Conservation (phyloP, 2,329 filamentous ascomycete species). For the Ceratocystis cacaofunesta region DNA sequence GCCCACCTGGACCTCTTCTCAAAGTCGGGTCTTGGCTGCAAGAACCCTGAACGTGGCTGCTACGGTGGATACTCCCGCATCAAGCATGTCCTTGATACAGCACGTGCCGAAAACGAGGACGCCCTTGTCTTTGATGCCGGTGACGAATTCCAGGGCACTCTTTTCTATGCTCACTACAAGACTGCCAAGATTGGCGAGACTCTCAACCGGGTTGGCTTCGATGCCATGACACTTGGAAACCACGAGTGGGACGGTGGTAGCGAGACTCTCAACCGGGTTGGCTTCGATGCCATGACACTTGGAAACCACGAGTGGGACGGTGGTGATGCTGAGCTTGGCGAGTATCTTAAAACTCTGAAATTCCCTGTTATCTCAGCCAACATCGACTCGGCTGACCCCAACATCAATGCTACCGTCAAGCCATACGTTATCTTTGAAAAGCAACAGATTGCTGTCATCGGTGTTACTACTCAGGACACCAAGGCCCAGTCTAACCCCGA, state of each 20-base stretch:
- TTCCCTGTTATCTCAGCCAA: constrained; percentile 52
- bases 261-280: constrained; percentile 47
- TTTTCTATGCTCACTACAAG: constrained; percentile 52
- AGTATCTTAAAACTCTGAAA: constrained; percentile 47
- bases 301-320: constrained; percentile 55
- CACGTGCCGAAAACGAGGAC: constrained; percentile 42
- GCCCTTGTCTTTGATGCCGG: constrained; percentile 49
- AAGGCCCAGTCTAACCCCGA: constrained; percentile 44
- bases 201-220: constrained; percentile 49
- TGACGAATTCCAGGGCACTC: constrained; percentile 55
- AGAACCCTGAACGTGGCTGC: constrained; percentile 39
- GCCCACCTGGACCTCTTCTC: constrained; percentile 50
- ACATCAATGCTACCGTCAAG: constrained; percentile 48
- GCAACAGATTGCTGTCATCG: constrained; percentile 46
- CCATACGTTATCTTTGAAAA: constrained; percentile 50
- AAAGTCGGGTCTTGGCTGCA: constrained; percentile 47
- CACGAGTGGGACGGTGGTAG: too few species aligned
- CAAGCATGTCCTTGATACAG: constrained; percentile 43
- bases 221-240: constrained; percentile 53
- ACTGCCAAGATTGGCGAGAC: constrained; percentile 54
- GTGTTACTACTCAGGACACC: constrained; percentile 46
- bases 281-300: constrained; percentile 53
- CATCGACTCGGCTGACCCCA: constrained; percentile 41
- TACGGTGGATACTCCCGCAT: constrained; percentile 51
- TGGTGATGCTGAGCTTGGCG: constrained; percentile 46